These are phyloP conservation scores for Capsicum baccatum DNA, from an alignment of 257 asterid genomes.

Conservation along the genomic window DNA sequence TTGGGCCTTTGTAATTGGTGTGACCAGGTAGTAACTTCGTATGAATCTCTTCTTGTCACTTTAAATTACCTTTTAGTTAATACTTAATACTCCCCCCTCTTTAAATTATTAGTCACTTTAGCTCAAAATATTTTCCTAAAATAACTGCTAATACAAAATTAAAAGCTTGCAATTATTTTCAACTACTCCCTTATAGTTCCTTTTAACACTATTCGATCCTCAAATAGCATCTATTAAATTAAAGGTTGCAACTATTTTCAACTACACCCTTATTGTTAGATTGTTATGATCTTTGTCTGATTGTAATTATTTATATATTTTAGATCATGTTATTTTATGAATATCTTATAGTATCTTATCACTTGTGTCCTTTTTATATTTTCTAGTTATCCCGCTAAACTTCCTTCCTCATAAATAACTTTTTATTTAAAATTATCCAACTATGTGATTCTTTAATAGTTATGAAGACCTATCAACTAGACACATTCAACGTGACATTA, in stretches of 20 bases:
- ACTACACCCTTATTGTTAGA: no score
- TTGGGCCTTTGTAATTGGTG: neutral
- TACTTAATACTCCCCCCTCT: neutral
- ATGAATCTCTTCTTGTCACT: constrained; percentile 8
- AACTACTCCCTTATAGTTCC: neutral
- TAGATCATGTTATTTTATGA: neutral
- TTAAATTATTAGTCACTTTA: neutral
- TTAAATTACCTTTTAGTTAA: neutral
- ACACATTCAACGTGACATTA: neutral
- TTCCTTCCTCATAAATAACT: neutral
- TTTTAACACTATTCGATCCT: neutral
- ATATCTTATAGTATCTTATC: neutral
- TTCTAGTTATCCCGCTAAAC: neutral
- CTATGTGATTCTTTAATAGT: neutral
- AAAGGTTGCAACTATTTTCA: no score
- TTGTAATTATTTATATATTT: neutral
- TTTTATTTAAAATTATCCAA: neutral
- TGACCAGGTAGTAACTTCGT: neutral
- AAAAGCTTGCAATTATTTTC: neutral
- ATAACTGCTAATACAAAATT: neutral
- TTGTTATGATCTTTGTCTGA: no score
- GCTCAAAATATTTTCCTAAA: neutral
- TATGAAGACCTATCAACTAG: neutral
- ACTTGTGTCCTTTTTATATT: neutral
- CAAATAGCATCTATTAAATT: neutral